These are phyloP conservation scores for Irpex rosettiformis DNA, from an alignment of 1,284 basidiomycete species.

Conservation along the genomic window DNA sequence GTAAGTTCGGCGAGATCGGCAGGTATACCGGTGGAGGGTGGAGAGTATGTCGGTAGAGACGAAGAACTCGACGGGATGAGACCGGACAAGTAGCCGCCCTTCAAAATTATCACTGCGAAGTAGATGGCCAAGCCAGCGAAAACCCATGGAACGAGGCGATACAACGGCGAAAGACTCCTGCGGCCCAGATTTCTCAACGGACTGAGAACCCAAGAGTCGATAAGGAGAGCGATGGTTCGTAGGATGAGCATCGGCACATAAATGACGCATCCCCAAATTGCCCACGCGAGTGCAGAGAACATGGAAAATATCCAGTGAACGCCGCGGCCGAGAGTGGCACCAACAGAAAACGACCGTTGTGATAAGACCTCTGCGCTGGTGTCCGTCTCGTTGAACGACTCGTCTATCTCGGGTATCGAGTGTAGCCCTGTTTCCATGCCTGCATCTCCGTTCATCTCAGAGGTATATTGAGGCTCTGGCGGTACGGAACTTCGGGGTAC, in stretches of 20 bases:
- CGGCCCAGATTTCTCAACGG: slow-evolving; percentile 40
- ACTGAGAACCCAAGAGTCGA: slow-evolving; percentile 41
- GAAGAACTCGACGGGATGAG: slow-evolving; percentile 23
- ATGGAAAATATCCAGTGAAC: slow-evolving; percentile 38
- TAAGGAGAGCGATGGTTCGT: slow-evolving; percentile 38
- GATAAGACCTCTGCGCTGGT: slow-evolving; percentile 24
- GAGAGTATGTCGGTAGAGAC: slow-evolving; percentile 32
- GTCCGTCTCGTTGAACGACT: slow-evolving; percentile 18
- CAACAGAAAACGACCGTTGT: slow-evolving; percentile 38
- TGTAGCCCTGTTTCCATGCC: slow-evolving; percentile 48
- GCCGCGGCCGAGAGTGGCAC: slow-evolving; percentile 40
- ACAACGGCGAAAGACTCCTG: slow-evolving; percentile 29
- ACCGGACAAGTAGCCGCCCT: slow-evolving; percentile 35
- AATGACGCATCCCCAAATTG: slow-evolving; percentile 24
- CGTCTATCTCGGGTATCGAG: slow-evolving; percentile 57
- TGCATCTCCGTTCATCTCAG: slow-evolving; percentile 37
- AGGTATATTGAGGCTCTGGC: slow-evolving; percentile 18
- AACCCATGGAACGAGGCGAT: slow-evolving; percentile 33
- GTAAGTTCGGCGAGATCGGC: slow-evolving; percentile 69
- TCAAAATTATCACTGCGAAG: slow-evolving; percentile 37
- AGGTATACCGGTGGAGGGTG: slow-evolving; percentile 58
- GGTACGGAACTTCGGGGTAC: slow-evolving; percentile 29
- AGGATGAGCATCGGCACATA: slow-evolving; percentile 39
- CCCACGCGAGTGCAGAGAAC: slow-evolving; percentile 19
- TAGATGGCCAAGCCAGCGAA: slow-evolving; percentile 39